A percentile compares a stretch with the other conserved stretches of the same genome.
Evolutionary conservation across 257 asterid genomes (phyloP).

Genomic region (Nicotiana paniculata): DNA sequence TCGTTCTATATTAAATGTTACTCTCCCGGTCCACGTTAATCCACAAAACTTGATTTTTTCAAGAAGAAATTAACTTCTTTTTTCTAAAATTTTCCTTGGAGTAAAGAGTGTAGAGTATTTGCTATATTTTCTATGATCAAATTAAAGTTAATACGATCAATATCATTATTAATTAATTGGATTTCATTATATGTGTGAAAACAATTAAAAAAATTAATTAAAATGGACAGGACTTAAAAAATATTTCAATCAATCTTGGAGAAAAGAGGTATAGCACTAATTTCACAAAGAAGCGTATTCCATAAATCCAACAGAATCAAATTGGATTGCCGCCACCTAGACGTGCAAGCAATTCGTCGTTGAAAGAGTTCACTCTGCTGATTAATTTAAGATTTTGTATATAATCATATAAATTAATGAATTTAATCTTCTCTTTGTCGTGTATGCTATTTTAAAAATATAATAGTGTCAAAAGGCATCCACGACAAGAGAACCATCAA

Average conservation of each 20-base stretch:
- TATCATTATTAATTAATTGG: too few species aligned
- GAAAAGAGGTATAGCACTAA: neutral
- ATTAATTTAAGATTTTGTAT: neutral
- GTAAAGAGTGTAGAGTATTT: too few species aligned
- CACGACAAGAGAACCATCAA: neutral
- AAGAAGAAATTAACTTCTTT: too few species aligned
- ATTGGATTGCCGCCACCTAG: neutral
- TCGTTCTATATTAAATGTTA: neutral
- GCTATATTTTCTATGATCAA: too few species aligned
- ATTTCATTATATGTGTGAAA: too few species aligned
- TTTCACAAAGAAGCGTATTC: neutral
- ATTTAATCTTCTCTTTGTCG: neutral
- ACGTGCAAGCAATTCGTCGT: neutral
- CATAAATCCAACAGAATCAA: neutral
- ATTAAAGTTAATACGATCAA: too few species aligned
- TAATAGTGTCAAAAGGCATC: neutral
- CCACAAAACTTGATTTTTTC: too few species aligned
- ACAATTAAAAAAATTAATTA: too few species aligned
- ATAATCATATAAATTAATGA: neutral
- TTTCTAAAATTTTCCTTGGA: too few species aligned
- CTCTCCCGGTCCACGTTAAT: too few species aligned
- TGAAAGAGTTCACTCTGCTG: neutral
- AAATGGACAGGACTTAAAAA: neutral
- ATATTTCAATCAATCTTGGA: neutral
- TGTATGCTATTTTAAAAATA: neutral